phyloP scores from a whole-genome alignment of 2,329 filamentous ascomycete genomes.

The Fusarium sp. region DNA sequence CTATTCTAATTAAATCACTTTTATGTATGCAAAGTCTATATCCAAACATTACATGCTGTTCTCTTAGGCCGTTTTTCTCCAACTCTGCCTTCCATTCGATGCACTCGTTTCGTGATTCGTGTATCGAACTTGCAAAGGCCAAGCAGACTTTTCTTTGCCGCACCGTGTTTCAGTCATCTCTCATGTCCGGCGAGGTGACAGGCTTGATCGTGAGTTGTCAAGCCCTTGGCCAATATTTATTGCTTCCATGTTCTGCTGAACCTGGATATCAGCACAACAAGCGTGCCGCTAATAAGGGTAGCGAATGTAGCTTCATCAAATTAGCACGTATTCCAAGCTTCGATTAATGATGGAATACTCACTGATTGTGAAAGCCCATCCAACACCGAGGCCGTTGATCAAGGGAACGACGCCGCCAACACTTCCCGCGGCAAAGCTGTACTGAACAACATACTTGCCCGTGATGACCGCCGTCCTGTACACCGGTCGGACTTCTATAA shows the following conservation, averaged over 20 bases:
- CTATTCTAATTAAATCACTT: not conserved
- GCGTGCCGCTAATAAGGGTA: constrained; percentile 19
- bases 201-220: not conserved
- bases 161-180: not conserved
- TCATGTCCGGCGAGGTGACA: not conserved
- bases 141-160: not conserved
- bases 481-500: constrained; percentile 33
- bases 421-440: constrained; percentile 42
- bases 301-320: constrained; percentile 21
- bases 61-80: not conserved
- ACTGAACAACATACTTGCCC: constrained; percentile 44
- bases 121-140: not conserved
- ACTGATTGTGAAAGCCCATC: constrained; percentile 43
- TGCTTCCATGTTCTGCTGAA: constrained; percentile 38
- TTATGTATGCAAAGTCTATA: not conserved
- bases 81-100: not conserved
- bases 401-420: constrained; percentile 42
- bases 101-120: not conserved
- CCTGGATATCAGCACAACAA: constrained; percentile 35
- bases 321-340: rapidly evolving
- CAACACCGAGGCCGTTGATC: constrained; percentile 39
- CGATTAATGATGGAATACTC: not conserved
- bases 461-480: constrained; percentile 43
- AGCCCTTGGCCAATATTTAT: not conserved
- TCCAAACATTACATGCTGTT: not conserved